Conservation (phyloP, 306 rosid species). For the Mucuna pruriens region DNA sequence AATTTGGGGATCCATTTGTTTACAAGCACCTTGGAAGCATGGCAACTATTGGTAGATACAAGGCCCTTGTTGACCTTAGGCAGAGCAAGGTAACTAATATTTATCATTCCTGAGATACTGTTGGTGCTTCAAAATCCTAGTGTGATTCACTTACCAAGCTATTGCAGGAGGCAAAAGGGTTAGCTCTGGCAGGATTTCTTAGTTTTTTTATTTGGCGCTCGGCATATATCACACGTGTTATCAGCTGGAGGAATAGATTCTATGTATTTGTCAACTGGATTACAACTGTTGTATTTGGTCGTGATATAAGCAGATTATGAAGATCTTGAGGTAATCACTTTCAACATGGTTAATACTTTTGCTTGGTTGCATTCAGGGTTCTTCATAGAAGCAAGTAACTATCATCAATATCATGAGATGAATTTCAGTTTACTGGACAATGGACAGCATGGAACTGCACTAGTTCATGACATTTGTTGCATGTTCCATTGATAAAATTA, state of each 20-base stretch:
- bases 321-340: slow-evolving; percentile 31
- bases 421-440: slow-evolving; percentile 8
- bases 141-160: slow-evolving; percentile 28
- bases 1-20: slow-evolving; percentile 70
- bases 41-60: slow-evolving; percentile 85
- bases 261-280: slow-evolving; percentile 91
- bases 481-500: neutral
- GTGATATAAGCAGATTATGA: slow-evolving; percentile 89
- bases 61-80: slow-evolving; percentile 90
- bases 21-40: slow-evolving; percentile 90
- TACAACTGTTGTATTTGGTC: slow-evolving; percentile 82
- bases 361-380: neutral
- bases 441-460: neutral
- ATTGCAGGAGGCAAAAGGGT: slow-evolving; percentile 68
- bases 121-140: neutral
- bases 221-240: slow-evolving; percentile 79
- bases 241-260: slow-evolving; percentile 97
- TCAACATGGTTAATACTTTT: neutral
- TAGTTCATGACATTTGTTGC: neutral
- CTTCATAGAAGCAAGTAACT: neutral
- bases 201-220: slow-evolving; percentile 91
- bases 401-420: neutral
- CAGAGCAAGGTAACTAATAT: slow-evolving; percentile 75
- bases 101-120: neutral
- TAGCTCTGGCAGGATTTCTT: slow-evolving; percentile 68